Conservation (phyloP, 2,329 filamentous ascomycete species). For the Dactylellina parvicollis region DNA sequence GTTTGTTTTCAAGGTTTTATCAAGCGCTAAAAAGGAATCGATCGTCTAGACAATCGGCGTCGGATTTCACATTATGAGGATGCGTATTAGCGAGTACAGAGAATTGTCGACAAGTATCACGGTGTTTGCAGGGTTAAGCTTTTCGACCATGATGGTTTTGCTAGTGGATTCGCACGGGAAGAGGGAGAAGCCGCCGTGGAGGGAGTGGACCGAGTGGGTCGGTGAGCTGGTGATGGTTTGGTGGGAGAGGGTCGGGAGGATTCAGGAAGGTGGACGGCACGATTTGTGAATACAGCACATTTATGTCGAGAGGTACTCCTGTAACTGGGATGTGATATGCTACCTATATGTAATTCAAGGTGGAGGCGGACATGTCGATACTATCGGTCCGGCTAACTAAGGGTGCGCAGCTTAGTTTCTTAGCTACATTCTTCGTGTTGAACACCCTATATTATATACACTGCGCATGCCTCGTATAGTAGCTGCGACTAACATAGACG, state of each 20-base stretch:
- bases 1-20: too few species aligned
- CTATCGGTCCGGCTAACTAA: too few species aligned
- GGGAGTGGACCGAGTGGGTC: slow-evolving; percentile 35
- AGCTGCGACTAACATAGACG: too few species aligned
- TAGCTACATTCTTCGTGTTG: too few species aligned
- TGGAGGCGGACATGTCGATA: too few species aligned
- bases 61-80: slow-evolving; percentile 55
- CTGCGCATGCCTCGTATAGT: background rate
- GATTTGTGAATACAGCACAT: slow-evolving; percentile 24
- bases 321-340: background rate
- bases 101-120: slow-evolving; percentile 52
- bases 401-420: too few species aligned
- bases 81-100: slow-evolving; percentile 53
- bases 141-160: slow-evolving; percentile 47
- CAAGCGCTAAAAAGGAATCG: too few species aligned
- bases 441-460: too few species aligned
- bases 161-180: slow-evolving; percentile 47
- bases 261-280: slow-evolving; percentile 3
- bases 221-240: slow-evolving; percentile 35
- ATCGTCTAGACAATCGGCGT: slow-evolving; percentile 34
- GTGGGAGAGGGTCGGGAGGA: slow-evolving; percentile 41
- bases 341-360: background rate
- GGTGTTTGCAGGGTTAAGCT: slow-evolving; percentile 43
- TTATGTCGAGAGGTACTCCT: background rate
- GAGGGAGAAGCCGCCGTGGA: slow-evolving; percentile 41